Evolutionary conservation across 176 grass and related monocot genomes (phyloP).

Genomic region (Puya raimondii): DNA sequence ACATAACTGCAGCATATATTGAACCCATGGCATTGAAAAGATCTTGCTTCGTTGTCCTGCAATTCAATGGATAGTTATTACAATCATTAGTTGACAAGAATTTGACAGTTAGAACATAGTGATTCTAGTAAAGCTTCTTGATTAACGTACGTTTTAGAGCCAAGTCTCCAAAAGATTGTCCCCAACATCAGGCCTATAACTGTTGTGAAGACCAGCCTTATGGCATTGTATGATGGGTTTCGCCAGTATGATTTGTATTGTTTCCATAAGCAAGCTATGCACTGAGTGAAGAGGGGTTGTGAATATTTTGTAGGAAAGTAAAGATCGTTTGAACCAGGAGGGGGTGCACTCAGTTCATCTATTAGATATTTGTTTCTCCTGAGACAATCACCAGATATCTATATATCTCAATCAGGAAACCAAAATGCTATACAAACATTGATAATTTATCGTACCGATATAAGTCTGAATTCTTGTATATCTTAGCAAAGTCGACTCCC

Average conservation of each 20-base stretch:
- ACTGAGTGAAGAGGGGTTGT: slow-evolving; percentile 49
- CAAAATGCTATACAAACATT: not conserved
- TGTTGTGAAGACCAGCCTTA: slow-evolving; percentile 56
- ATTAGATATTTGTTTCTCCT: slow-evolving; percentile 79
- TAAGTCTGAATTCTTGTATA: slow-evolving; percentile 52
- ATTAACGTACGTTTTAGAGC: slow-evolving; percentile 44
- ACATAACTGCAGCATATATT: slow-evolving; percentile 79
- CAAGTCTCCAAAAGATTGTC: slow-evolving; percentile 77
- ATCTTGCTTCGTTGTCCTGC: slow-evolving; percentile 47
- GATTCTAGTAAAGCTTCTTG: slow-evolving; percentile 6
- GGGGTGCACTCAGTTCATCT: slow-evolving; percentile 46
- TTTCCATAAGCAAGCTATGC: slow-evolving; percentile 79
- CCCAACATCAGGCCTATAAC: slow-evolving; percentile 57
- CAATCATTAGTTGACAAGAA: slow-evolving; percentile 1
- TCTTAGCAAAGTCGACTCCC: slow-evolving; percentile 46
- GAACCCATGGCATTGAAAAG: slow-evolving; percentile 83
- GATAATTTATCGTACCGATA: slow-evolving; percentile 40
- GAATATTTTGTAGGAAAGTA: slow-evolving; percentile 59
- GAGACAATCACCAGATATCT: slow-evolving; percentile 23
- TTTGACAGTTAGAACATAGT: slow-evolving; percentile 9
- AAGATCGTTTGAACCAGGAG: slow-evolving; percentile 51
- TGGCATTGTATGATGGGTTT: slow-evolving; percentile 68
- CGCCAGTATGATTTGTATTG: slow-evolving; percentile 73
- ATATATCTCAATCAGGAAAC: slow-evolving; percentile 12
- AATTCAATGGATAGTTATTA: not conserved